A percentile compares a stretch with the other conserved stretches of the same genome.
Conservation (phyloP, 768 basidiomycete genomes). For the Boletus subcaerulescens region DNA sequence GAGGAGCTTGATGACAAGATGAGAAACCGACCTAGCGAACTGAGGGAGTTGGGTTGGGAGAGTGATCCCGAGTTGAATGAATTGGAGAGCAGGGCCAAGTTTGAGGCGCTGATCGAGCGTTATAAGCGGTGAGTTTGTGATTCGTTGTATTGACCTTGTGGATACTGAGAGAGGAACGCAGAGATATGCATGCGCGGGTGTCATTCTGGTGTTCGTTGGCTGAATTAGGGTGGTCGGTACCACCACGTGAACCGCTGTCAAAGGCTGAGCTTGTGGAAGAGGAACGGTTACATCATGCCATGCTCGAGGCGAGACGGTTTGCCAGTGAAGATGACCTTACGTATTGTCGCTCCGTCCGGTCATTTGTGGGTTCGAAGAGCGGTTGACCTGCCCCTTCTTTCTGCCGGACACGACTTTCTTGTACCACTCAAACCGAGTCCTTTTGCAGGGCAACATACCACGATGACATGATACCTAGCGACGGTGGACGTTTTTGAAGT, state of each 20-base stretch:
- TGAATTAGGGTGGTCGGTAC: constrained; percentile 56
- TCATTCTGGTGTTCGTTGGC: constrained; percentile 63
- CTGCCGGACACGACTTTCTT: neutral
- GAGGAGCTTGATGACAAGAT: constrained; percentile 64
- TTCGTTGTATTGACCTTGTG: neutral
- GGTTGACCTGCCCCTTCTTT: constrained; percentile 8
- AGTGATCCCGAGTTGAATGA: constrained; percentile 61
- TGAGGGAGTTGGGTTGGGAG: constrained; percentile 66
- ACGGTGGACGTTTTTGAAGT: constrained; percentile 12
- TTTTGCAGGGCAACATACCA: constrained; percentile 21
- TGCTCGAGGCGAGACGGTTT: constrained; percentile 54
- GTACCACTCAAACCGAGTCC: constrained; percentile 6
- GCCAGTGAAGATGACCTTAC: constrained; percentile 51
- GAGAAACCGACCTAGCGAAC: constrained; percentile 51
- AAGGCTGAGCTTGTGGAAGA: constrained; percentile 72
- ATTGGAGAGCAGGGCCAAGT: constrained; percentile 52
- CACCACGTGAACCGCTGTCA: constrained; percentile 57
- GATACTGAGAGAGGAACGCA: constrained; percentile 23
- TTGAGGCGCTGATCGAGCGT: constrained; percentile 57
- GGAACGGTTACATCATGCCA: constrained; percentile 55
- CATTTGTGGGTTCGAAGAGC: constrained; percentile 58
- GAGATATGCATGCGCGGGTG: constrained; percentile 65
- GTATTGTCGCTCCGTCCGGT: constrained; percentile 58
- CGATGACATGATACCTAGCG: constrained; percentile 23
- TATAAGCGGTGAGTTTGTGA: constrained; percentile 46